Conservation (phyloP, 305 asterid genomes). For the Withania somnifera region DNA sequence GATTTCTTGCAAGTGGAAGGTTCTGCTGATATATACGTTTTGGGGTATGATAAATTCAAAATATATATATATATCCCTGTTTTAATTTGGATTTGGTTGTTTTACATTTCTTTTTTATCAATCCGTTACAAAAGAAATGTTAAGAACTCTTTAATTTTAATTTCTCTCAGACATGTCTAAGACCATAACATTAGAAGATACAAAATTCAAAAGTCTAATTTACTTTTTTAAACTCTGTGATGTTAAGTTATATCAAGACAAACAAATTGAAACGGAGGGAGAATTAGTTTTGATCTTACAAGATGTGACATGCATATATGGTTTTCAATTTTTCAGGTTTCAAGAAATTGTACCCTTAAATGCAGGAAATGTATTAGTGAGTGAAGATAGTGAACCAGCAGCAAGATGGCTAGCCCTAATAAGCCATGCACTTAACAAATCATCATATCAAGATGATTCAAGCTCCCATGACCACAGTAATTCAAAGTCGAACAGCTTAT, state of each 20-base stretch:
- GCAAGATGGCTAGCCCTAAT: slow-evolving; percentile 77
- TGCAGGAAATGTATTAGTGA: slow-evolving; percentile 77
- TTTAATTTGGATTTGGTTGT: background rate
- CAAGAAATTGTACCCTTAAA: slow-evolving; percentile 87
- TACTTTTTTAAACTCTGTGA: no score
- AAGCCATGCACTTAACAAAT: slow-evolving; percentile 70
- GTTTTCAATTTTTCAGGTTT: slow-evolving; percentile 38
- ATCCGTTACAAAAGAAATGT: background rate
- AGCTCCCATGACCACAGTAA: slow-evolving; percentile 2
- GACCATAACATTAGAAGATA: background rate
- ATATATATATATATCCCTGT: background rate
- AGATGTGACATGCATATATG: background rate
- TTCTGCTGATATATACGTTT: slow-evolving; percentile 66
- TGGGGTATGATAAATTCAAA: slow-evolving; percentile 45
- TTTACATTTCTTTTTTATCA: background rate
- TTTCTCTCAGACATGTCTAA: background rate
- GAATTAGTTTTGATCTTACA: background rate
- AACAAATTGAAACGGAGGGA: background rate
- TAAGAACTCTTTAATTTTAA: background rate
- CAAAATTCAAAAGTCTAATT: background rate
- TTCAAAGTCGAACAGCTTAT: slow-evolving; percentile 14
- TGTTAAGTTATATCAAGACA: background rate
- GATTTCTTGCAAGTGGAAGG: slow-evolving; percentile 89
- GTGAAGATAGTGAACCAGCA: slow-evolving; percentile 89
- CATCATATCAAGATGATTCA: slow-evolving; percentile 31